Evolutionary conservation across 805 yeast species (phyloP), one percentile per base, ranked within the genome.

Genomic region (Tetrapisispora arboricola): DNA sequence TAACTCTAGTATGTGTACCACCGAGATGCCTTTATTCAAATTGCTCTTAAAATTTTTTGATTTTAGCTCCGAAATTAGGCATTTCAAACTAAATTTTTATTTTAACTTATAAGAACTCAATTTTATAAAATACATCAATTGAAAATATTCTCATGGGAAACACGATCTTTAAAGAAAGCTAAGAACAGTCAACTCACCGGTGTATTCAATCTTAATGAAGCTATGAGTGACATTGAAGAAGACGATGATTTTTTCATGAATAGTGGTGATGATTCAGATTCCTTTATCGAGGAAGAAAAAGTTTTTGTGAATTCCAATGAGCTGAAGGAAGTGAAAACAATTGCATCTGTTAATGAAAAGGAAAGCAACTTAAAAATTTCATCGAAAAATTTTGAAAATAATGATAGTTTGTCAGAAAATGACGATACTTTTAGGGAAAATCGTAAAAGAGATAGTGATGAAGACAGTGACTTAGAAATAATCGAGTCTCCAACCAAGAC

Each of bases 241-340:
- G 44, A 42, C 24, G 49, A 44, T 32, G 44, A 42, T 34, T 47
- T 47, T 35, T 44, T 44, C 27, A 44, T 40, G 39, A 43, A 44
- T 8, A 35, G 36, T 22, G 31, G 40, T 12, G 45, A 44, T 31
- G 44, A 41, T 27, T 35, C 32, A n/a, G 25, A 22, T 16, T 29
- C 34, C 12, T 28, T 21, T 20, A 12, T 37, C 10, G 18, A 29
- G 15, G 28, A 37, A 28, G 40, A 37, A 16, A 19, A 21, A 15
- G 28, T 29, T 13, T 22, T 28, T 21, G 29, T 28, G 10, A 21
- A 9, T 20, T 21, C 40, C 20, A 28, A 11, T 13, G 32, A 32
- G 6, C n/a, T 25, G 12, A 25, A 4, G 10, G 27, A 11, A 25
- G 7, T n/a, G n/a, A 25, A 11, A n/a, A n/a, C n/a, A n/a, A n/a